Base-by-base conservation (phyloP, 139 green algal genomes). In the Coccomyxa sp. region DNA sequence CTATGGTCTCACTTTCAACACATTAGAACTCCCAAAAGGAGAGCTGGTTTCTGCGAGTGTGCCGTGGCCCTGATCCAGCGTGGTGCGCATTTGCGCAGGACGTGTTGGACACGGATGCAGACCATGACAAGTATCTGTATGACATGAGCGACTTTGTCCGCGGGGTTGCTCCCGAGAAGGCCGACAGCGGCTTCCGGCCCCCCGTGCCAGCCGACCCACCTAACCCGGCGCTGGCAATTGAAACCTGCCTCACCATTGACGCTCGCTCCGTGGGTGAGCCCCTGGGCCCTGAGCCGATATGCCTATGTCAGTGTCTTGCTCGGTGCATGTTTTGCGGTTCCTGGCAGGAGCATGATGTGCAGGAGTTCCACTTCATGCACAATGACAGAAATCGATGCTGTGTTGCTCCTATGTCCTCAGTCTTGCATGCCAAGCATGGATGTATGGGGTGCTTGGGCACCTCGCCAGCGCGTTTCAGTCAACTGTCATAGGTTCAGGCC, bases 141-240 rank as follows among this genome's bases (percentile, higher is more conserved):
- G 82, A 90, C 82, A 86, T 94, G 58, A 85, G 92, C 83, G 84
- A 89, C 88, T 90, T 93, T 60, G 16, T 82, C 21, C 23, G 76
- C 78, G 59, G 88, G 18, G 76, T 84, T 31, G 13, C 14, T 45
- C 79, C 76, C 30, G 17, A 59, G 30, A 31, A 17, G 23, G 30
- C 16, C 31, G 13, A 15, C 76, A 59, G 60, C 25, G 23, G 14
- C 38, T 27, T 71, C 63, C 18, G 63, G 63, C 63, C 63, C 21
- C 63, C 63, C 18, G 63, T 71, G 63, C 63, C 63, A 21, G 18
- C 63, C 63, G 21, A 71, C 63, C 63, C 63, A 71, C 1, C 18
- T 1, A 1, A 71, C 63, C 63, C 63, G 18, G 63, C 18, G 10
- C 18, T 28, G 57, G 57, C 76, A 17, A 78, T 13, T 28, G 25